Evolutionary conservation across 495 filamentous ascomycete species (phyloP).

Genomic region (Talaromyces thailandensis): DNA sequence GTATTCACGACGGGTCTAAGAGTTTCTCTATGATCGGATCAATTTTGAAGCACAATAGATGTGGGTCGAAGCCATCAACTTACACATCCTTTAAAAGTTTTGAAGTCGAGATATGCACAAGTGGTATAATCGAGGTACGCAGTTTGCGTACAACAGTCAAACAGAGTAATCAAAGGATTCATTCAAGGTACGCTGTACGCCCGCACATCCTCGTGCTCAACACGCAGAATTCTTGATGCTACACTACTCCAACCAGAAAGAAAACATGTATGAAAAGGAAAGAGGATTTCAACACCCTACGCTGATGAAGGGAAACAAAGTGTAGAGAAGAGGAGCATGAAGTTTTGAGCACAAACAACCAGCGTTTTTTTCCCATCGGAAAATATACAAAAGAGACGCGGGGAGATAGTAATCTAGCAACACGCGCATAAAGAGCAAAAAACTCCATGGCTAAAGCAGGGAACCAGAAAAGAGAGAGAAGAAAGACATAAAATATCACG

Average conservation of each 20-base stretch:
- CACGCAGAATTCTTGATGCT: neutral
- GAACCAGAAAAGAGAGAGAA: neutral
- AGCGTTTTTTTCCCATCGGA: neutral
- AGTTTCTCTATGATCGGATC: neutral
- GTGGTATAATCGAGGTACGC: neutral
- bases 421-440: neutral
- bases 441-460: neutral
- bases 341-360: neutral
- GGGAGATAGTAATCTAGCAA: neutral
- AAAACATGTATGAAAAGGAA: neutral
- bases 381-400: slow-evolving; percentile 1
- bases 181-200: neutral
- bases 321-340: neutral
- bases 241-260: neutral
- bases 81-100: neutral
- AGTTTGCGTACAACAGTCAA: neutral
- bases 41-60: neutral
- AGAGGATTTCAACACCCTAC: neutral
- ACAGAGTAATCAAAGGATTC: neutral
- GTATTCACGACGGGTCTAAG: neutral
- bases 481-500: neutral
- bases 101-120: neutral
- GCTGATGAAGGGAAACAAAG: neutral
- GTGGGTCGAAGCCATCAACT: neutral
- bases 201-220: neutral